A percentile compares a stretch with the other conserved stretches of the same genome.
phyloP scores from a whole-genome alignment of 768 basidiomycete genomes.

The Rhizopogon sp. region DNA sequence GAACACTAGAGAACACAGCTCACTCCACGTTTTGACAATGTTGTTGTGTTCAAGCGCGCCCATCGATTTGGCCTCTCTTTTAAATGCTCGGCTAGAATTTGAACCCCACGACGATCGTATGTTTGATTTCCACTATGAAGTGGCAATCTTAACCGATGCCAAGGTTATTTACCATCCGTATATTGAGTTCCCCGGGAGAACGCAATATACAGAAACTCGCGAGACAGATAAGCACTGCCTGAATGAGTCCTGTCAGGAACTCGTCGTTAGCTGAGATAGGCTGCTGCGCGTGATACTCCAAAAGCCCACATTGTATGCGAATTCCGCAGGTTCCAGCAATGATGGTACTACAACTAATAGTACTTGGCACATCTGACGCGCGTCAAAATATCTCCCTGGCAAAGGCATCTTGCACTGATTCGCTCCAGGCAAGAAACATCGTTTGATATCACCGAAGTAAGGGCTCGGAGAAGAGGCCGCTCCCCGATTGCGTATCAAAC shows the following conservation, averaged over 20 bases:
- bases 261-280: conserved; percentile 6
- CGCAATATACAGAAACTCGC: background rate
- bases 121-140: background rate
- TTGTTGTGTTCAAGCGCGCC: background rate
- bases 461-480: background rate
- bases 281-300: background rate
- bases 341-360: background rate
- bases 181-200: background rate
- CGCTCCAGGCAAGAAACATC: background rate
- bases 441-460: conserved; percentile 1
- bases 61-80: background rate
- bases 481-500: background rate
- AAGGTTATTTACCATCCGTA: background rate
- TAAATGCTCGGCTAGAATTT: background rate
- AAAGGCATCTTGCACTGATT: background rate
- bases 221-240: background rate
- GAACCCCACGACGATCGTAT: conserved; percentile 3
- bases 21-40: background rate
- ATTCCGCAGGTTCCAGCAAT: background rate
- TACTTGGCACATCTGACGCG: background rate
- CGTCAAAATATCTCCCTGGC: background rate
- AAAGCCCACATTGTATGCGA: background rate
- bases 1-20: background rate
- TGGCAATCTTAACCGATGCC: background rate
- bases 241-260: background rate